Base-by-base conservation (phyloP, 73 alveolate genomes). In the Paraurostyla sp. region DNA sequence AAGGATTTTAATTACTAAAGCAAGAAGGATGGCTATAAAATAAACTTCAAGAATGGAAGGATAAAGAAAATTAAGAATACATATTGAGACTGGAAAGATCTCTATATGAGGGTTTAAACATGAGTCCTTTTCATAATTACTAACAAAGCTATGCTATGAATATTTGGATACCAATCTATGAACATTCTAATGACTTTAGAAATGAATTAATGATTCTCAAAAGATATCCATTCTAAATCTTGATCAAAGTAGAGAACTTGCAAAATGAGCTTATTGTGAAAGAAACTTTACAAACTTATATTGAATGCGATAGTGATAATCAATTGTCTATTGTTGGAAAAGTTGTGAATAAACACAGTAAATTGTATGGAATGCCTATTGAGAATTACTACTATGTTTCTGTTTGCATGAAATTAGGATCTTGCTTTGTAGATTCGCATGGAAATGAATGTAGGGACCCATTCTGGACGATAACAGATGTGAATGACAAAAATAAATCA, bases 361-460 rank as follows among this genome's bases (percentile, higher is more conserved):
- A 78, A 27, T 42, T 78, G 16, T 35, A 78, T 78, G 78, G 62
- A 15, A 13, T 78, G 40, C 89, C 89, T 27, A 78, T 78, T 30
- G 89, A 78, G 29, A 54, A 54, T 51, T 78, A 51, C 38, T 78
- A 78, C 60, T 78, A 78, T 58, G 57, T 88, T 50, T 57, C 88
- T 18, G 93, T 76, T 42, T 63, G 93, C 63, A 33, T 93, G 41
- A 63, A 32, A 71, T 75, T 93, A 0, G 97, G 97, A 0, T 22
- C 57, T 56, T 71, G 84, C 46, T 88, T 27, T 86, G 80, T 93
- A 50, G 97, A 93, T 46, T 42, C 91, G 2, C 92, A 86, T 85
- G 96, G 96, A 13, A 52, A 75, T 29, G 94, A 93, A 38, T 38
- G 56, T 18, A 83, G 65, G 23, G 83, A 85, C 45, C 93, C 95